Base-by-base conservation (phyloP, 148 eudicot species). In the Tetragonia tetragonoides region DNA sequence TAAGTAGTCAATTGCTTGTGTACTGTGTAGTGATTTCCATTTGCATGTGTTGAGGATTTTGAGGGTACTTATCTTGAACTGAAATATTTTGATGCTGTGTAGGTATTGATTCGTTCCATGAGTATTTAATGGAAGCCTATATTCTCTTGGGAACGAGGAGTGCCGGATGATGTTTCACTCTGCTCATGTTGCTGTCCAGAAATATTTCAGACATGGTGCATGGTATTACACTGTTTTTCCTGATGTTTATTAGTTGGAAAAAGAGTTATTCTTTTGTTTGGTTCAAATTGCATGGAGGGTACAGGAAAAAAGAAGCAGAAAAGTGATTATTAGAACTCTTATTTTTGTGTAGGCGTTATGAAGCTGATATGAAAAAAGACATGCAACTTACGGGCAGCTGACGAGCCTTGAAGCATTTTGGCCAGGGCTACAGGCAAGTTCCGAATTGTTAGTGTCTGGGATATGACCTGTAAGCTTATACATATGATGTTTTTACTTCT, bases 351-450 rank as follows among this genome's bases (percentile, higher is more conserved):
- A 95, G 98, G 97, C 92, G 92, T 82, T 97, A 95, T 84, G 98
- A 95, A 84, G 95, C 98, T 76, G 98, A 95, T 81, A 95, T 95
- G 98, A 91, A 77, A 90, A 97, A 17, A 97, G 98, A 73, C 89
- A 85, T 65, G 92, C 98, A 80, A 95, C 98, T 37, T 85, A 88
- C 80, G 92, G 97, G 98, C 98, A 95, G 78, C 89, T 95, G 77
- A 95, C 98, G 2, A 95, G 98, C 87, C 96, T 95, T 41, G 97
- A 95, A 86, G 98, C 98, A 77, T 95, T 95, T 86, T 95, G 98
- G 98, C 98, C 98, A 72, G 98, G 98, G 73, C 76, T 95, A 69
- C 98, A 95, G 91, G 98, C 78, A 87, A 84, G 82, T 70, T 60
- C 83, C 68, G 39, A 53, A 66, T 34, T 65, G 21, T 54, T 56